Conservation (phyloP, 331 rosid genomes). For the Pyrus hybrid region DNA sequence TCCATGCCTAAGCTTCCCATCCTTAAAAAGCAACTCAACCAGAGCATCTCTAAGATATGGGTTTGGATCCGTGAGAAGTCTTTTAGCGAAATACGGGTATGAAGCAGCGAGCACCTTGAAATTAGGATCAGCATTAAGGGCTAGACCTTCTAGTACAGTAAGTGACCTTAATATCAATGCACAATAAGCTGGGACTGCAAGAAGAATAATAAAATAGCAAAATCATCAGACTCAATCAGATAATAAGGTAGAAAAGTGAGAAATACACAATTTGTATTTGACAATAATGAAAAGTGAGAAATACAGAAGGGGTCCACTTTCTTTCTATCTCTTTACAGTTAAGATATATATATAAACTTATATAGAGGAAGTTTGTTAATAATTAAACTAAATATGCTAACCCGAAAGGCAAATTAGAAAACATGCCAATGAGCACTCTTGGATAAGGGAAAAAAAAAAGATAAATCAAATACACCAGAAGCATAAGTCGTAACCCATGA, state of each 20-base stretch:
- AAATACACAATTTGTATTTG: background rate
- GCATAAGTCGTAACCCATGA: background rate
- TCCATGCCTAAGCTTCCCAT: slow-evolving; percentile 75
- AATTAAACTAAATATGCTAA: background rate
- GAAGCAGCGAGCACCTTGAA: slow-evolving; percentile 98
- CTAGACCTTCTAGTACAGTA: slow-evolving; percentile 92
- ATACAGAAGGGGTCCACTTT: background rate
- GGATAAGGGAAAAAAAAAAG: background rate
- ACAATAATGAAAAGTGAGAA: slow-evolving; percentile 2
- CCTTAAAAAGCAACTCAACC: slow-evolving; percentile 84
- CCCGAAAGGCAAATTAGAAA: background rate
- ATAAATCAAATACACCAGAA: background rate
- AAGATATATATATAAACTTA: too few relatives aligned
- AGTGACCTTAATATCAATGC: slow-evolving; percentile 91
- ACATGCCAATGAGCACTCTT: background rate
- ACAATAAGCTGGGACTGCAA: slow-evolving; percentile 87
- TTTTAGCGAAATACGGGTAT: slow-evolving; percentile 91
- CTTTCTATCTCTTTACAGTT: background rate
- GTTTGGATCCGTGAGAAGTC: slow-evolving; percentile 94
- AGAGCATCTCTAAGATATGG: slow-evolving; percentile 98
- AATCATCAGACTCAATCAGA: slow-evolving; percentile 18
- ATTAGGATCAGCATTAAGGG: slow-evolving; percentile 92
- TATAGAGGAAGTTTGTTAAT: background rate
- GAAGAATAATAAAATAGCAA: slow-evolving; percentile 9
- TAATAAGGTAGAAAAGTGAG: background rate